phyloP scores from a whole-genome alignment of 805 yeast species.

The Kurtzmaniella cleridarum region DNA sequence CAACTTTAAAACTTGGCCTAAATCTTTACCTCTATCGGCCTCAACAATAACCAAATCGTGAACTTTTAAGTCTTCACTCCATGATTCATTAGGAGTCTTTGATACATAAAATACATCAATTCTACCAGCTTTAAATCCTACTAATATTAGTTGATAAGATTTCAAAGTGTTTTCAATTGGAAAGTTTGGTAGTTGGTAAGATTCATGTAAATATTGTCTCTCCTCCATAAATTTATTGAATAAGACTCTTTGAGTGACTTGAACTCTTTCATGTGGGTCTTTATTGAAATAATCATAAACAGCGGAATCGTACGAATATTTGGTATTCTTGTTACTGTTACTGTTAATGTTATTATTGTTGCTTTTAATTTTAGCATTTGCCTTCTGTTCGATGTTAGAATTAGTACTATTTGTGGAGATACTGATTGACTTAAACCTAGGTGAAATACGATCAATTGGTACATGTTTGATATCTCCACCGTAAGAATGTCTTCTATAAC shows the following conservation, averaged over 20 bases:
- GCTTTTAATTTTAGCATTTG: not conserved
- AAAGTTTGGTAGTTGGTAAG: conserved; percentile 31
- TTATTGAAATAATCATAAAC: conserved; percentile 30
- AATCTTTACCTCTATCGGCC: conserved; percentile 77
- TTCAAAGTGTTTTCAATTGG: conserved; percentile 32
- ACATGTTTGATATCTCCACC: conserved; percentile 1
- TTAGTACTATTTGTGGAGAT: not conserved
- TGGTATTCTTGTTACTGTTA: conserved; percentile 4
- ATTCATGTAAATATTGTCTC: conserved; percentile 21
- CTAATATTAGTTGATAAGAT: conserved; percentile 45
- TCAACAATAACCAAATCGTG: conserved; percentile 78
- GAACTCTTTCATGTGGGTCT: conserved; percentile 36
- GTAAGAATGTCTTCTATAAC: conserved; percentile 2
- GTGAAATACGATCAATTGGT: not conserved
- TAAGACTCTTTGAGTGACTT: conserved; percentile 25
- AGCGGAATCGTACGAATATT: conserved; percentile 9
- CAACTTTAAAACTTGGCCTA: conserved; percentile 59
- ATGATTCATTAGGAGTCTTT: conserved; percentile 12
- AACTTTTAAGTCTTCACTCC: conserved; percentile 26
- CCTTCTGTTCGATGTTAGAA: not conserved
- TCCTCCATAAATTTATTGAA: conserved; percentile 25
- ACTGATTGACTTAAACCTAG: too few relatives aligned
- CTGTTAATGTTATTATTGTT: not conserved
- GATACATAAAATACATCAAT: conserved; percentile 72
- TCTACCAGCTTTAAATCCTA: conserved; percentile 76